phyloP scores from a whole-genome alignment of 2,329 filamentous ascomycete genomes.

The Zymoseptoria brevis region DNA sequence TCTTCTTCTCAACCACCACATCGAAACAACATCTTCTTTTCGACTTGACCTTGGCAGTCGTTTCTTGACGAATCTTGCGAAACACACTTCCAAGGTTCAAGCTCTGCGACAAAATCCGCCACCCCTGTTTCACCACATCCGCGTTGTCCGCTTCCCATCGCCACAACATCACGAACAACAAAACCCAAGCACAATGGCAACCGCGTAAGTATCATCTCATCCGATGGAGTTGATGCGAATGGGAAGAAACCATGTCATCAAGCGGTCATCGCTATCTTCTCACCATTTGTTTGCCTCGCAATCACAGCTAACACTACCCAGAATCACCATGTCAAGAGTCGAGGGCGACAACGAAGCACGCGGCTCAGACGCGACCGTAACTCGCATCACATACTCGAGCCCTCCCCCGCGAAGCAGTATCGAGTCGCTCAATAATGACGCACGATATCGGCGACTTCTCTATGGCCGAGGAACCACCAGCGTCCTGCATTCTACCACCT shows the following conservation, averaged over 20 bases:
- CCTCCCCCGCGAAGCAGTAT: constrained; percentile 10
- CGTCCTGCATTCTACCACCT: background rate
- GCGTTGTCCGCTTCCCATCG: constrained; percentile 7
- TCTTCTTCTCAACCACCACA: constrained; percentile 45
- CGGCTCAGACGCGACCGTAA: constrained; percentile 12
- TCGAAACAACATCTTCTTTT: constrained; percentile 17
- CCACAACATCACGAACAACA: background rate
- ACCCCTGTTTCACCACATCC: constrained; percentile 11
- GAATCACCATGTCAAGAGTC: background rate
- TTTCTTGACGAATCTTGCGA: background rate
- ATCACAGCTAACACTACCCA: background rate
- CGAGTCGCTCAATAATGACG: constrained; percentile 5
- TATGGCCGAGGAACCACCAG: background rate
- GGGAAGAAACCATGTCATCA: background rate
- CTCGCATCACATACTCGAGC: constrained; percentile 14
- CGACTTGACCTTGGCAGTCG: background rate
- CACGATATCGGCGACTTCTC: constrained; percentile 2
- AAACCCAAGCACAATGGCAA: background rate
- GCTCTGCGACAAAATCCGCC: constrained; percentile 2
- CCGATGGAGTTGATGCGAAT: background rate
- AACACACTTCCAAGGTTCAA: constrained; percentile 1
- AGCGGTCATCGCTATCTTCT: background rate
- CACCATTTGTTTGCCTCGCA: background rate
- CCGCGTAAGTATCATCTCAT: background rate
- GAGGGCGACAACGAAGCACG: constrained; percentile 2